Evolutionary conservation across 257 asterid species (phyloP), one percentile per base, ranked within the genome.

Genomic region (Petunia axillaris): DNA sequence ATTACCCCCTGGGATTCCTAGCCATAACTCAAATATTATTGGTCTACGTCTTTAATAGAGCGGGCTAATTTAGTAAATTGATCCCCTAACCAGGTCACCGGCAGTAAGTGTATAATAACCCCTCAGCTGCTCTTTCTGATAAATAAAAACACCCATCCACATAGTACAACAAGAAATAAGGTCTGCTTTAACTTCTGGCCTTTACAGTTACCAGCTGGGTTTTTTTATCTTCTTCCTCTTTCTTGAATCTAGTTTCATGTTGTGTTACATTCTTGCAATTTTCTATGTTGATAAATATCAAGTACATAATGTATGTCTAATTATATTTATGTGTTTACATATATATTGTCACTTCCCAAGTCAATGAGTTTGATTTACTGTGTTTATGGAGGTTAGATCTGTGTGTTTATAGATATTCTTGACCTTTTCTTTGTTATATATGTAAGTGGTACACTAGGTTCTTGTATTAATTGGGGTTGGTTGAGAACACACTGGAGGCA

Each of bases 401-500:
- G 46, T 68, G 57, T 44, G 58, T 16, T 68, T 8, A 2, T 10
- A 41, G 8, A 57, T 57, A n/a, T 8, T 25, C 13, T 59, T 59
- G 10, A 16, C 37, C 6, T 8, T 11, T 48, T 8, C 1, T 1
- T 37, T 5, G 40, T 39, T 8, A 14, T 14, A 16, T 41, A 8
- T 35, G 4, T 25, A 25, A 25, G 16, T 16, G 25, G 3, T 2
- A 14, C 2, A 37, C 37, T 62, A 1, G 36, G 1, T 40, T 35
- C 5, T 2, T 67, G n/a, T 55, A 39, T 2, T 76, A 55, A 1
- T 1, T 46, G 6, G 38, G 57, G 3, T 67, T 77, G 82, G 84
- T 77, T 85, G 77, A 74, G 81, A 84, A 50, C 85, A 50, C 85
- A 41, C 86, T 85, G 88, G 88, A 85, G 74, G 85, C 86, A 85